These are phyloP conservation scores for Beauveria pseudobassiana DNA, from an alignment of 2,329 filamentous ascomycete genomes.

Conservation along the genomic window DNA sequence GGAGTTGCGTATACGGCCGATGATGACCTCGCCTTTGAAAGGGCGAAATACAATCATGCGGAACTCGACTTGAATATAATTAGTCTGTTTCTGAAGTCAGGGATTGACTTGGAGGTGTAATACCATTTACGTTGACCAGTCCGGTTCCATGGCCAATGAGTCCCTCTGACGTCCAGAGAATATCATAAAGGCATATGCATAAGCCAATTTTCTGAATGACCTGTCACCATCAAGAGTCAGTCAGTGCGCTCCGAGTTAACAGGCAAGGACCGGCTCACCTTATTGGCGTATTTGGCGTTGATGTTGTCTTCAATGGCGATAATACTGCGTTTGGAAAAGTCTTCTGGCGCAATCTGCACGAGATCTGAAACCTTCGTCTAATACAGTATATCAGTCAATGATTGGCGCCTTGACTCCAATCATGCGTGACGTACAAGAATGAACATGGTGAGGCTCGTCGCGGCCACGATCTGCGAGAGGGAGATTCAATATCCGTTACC, in stretches of 20 bases:
- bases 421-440: slow-evolving; percentile 33
- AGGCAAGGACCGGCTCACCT: slow-evolving; percentile 38
- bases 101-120: not conserved
- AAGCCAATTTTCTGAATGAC: slow-evolving; percentile 91
- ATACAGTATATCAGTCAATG: not conserved
- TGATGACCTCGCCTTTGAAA: slow-evolving; percentile 88
- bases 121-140: slow-evolving; percentile 89
- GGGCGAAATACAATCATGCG: slow-evolving; percentile 89
- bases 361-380: slow-evolving; percentile 92
- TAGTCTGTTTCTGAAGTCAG: not conserved
- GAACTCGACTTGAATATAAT: slow-evolving; percentile 59
- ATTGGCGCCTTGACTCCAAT: not conserved
- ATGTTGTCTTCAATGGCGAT: slow-evolving; percentile 93
- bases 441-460: slow-evolving; percentile 33
- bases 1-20: slow-evolving; percentile 73
- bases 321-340: slow-evolving; percentile 76
- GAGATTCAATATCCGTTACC: not conserved
- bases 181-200: slow-evolving; percentile 87
- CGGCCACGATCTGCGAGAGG: not conserved
- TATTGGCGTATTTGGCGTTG: slow-evolving; percentile 94
- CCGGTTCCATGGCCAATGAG: slow-evolving; percentile 89
- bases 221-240: slow-evolving; percentile 27
- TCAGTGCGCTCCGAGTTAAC: not conserved
- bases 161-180: slow-evolving; percentile 84
- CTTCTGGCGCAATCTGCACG: slow-evolving; percentile 82